Evolutionary conservation across 2,329 filamentous ascomycete species (phyloP), one percentile per base, ranked within the genome.

Genomic region (Talaromyces sp.): DNA sequence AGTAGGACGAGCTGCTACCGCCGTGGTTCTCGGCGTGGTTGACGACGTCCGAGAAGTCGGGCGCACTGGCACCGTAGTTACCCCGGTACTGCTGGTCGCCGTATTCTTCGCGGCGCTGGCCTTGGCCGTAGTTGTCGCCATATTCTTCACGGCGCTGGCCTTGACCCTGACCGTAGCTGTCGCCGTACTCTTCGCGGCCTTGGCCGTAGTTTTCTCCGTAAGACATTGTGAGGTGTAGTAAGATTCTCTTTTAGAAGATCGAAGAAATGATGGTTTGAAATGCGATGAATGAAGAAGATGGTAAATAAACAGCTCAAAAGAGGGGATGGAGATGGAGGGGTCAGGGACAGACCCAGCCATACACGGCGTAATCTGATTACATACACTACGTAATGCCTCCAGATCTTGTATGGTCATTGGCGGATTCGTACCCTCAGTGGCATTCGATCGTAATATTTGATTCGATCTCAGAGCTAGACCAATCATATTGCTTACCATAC

Each of bases 21-120:
- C 83, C 76, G 68, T 87, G 80, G 61, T 82, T 76, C 31, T 81
- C 73, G 18, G 86, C 86, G 67, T 87, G 83, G 67, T 58, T 54
- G 25, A 58, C 66, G 60, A 54, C 66, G 48, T 66, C 64, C 50
- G 65, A 63, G 62, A 64, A 67, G 58, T 66, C 58, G 7, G 60
- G 59, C 28, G 18, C 46, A 39, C 39, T 28, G 33, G 52, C 60
- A 18, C 60, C 60, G 56, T 62, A 62, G 46, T 65, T 61, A 44
- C 64, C 64, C 9, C 60, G 59, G 50, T 56, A 64, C 54, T 37
- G 62, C 52, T 61, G 52, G 62, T 64, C 62, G 21, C 54, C 54
- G 33, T 56, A 56, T 16, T 56, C 28, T n/a, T 65, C 58, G 60
- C 67, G 64, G 25, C 62, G 9, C 23, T 65, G 62, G 42, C 63